These are phyloP conservation scores for Synchytrium microbalum DNA, from an alignment of 371 early-diverging fungal species.

Conservation along the genomic window DNA sequence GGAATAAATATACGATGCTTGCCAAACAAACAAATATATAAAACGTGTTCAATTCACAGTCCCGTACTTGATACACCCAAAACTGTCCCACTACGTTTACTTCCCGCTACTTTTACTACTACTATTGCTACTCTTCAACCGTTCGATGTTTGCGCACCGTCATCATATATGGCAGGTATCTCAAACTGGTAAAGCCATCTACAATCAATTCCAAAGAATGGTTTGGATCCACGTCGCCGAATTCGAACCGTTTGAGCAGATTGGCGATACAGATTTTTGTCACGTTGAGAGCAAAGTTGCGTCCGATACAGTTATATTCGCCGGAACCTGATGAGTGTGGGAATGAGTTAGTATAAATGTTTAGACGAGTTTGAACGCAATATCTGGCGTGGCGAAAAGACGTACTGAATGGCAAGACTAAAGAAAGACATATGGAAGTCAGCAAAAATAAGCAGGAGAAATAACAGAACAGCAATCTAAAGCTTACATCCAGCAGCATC, in stretches of 20 bases:
- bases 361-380: not conserved
- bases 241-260: not conserved
- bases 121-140: too few species aligned
- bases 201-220: not conserved
- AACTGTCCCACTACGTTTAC: too few species aligned
- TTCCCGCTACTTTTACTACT: too few species aligned
- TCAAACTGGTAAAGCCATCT: not conserved
- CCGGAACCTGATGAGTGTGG: not conserved
- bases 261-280: not conserved
- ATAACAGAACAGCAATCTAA: too few species aligned
- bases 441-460: too few species aligned
- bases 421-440: too few species aligned
- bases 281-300: not conserved
- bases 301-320: not conserved
- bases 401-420: not conserved
- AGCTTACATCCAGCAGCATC: not conserved
- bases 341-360: too few species aligned
- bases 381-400: not conserved
- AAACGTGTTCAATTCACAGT: too few species aligned
- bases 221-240: not conserved
- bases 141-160: not conserved
- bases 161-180: not conserved
- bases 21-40: too few species aligned
- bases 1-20: too few species aligned
- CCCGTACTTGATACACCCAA: too few species aligned